Evolutionary conservation across 345 rosid genomes (phyloP), one percentile per base, ranked within the genome.

Genomic region (Angophora floribunda): DNA sequence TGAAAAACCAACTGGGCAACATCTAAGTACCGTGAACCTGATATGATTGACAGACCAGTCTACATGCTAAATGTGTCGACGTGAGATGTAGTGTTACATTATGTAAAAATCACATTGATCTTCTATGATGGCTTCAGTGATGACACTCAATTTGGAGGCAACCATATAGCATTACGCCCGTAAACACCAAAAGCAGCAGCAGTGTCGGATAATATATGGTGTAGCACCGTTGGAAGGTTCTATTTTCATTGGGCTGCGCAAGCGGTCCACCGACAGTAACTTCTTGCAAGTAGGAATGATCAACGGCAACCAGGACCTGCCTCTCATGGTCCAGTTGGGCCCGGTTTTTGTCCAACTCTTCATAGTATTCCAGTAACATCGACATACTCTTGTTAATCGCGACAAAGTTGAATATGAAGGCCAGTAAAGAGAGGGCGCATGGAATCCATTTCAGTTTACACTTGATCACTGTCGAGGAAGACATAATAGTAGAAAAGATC

Each of bases 211-310:
- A n/a, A n/a, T n/a, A n/a, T n/a, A n/a, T n/a, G n/a, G n/a, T n/a
- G n/a, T n/a, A 57, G 61, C 6, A 57, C 12, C 7, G 28, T 6
- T 28, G 61, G 0, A 0, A 52, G 26, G 24, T 53, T 53, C 59
- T 53, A 53, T 8, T 7, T 4, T 57, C 10, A 4, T 6, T 3
- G 4, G 13, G 61, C 28, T 57, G 61, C 59, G 10, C 22, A 19
- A 2, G 55, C 24, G 9, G 61, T 22, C 28, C 24, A 4, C 7
- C 9, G 59, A 8, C 59, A 7, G 26, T n/a, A n/a, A n/a, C 9
- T 53, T 3, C 24, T 53, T 0, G 24, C 57, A 0, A 53, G 19
- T 16, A 8, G 0, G 0, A 4, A 21, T 7, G 0, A 19, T 7
- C 9, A 0, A 17, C 7, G 1, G 9, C 17, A 53, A 0, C 0